A percentile compares a stretch with the other conserved stretches of the same genome.
Evolutionary conservation across 176 grass and related monocot genomes (phyloP).

Genomic region (Thinopyrum elongatum): DNA sequence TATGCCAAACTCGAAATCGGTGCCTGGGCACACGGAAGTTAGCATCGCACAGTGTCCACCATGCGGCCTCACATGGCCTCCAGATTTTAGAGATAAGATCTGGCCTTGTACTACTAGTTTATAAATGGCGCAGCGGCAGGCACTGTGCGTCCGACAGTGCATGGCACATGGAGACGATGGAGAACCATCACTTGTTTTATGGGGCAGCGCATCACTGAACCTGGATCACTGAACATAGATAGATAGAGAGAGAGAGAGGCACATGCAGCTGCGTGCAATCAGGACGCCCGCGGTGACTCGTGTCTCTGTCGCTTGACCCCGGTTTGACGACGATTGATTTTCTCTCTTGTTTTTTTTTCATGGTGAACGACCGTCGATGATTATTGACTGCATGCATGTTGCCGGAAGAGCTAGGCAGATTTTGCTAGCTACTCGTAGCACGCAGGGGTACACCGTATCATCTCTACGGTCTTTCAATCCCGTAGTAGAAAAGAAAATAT

Average conservation of each 20-base stretch:
- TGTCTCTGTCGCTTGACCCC: background rate
- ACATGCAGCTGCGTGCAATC: background rate
- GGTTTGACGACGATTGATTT: background rate
- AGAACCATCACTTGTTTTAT: background rate
- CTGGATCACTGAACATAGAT: background rate
- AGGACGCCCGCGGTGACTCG: background rate
- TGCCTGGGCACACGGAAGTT: background rate
- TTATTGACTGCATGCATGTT: background rate
- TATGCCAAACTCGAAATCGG: background rate
- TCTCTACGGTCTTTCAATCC: background rate
- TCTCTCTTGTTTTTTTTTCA: background rate
- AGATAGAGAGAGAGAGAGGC: background rate
- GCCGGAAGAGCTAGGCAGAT: too few relatives aligned
- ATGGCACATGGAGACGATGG: background rate
- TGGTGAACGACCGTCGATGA: background rate
- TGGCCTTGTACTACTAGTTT: background rate
- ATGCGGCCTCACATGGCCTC: conserved; percentile 11
- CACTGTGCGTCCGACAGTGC: background rate
- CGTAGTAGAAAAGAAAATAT: background rate
- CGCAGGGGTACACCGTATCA: too few relatives aligned
- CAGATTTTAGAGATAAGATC: background rate
- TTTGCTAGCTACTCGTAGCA: too few relatives aligned
- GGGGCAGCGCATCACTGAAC: background rate
- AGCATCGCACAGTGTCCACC: background rate
- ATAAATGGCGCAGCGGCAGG: background rate